These are phyloP conservation scores for Digitaria exilis DNA, from an alignment of 202 grass and related monocot genomes.

Conservation along the genomic window DNA sequence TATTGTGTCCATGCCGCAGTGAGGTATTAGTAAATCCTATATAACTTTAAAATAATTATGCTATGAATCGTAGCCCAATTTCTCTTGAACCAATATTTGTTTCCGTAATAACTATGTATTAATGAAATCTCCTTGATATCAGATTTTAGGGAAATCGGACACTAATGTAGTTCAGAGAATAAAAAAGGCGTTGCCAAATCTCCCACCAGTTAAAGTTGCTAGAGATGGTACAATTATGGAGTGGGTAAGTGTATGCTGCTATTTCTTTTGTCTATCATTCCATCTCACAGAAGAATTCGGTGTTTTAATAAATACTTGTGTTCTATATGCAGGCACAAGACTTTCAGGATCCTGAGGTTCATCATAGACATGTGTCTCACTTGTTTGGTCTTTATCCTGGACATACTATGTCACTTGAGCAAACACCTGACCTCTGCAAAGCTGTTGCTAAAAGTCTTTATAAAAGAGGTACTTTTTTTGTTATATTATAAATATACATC, in stretches of 20 bases:
- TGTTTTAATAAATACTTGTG: constrained; percentile 32
- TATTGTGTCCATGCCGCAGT: neutral
- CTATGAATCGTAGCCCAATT: neutral
- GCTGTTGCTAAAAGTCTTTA: constrained; percentile 81
- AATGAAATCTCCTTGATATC: constrained; percentile 9
- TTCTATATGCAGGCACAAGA: constrained; percentile 61
- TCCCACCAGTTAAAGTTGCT: constrained; percentile 75
- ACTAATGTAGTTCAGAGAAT: constrained; percentile 71
- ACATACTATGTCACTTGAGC: constrained; percentile 75
- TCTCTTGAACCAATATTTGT: constrained; percentile 24
- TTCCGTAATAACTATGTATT: constrained; percentile 9
- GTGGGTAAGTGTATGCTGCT: constrained; percentile 62
- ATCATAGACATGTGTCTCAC: constrained; percentile 91
- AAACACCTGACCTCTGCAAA: constrained; percentile 90
- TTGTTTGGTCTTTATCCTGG: constrained; percentile 97
- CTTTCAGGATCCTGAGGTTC: constrained; percentile 84
- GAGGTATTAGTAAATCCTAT: neutral
- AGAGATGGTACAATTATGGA: constrained; percentile 95
- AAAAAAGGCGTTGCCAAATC: constrained; percentile 60
- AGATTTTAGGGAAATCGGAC: constrained; percentile 77
- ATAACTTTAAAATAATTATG: constrained; percentile 3
- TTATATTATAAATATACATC: neutral
- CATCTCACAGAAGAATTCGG: neutral
- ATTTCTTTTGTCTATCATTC: constrained; percentile 14
- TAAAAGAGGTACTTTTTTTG: constrained; percentile 75